Base-by-base conservation (phyloP, 1,139 yeast species). In the Sugiyamaella neomexicana region DNA sequence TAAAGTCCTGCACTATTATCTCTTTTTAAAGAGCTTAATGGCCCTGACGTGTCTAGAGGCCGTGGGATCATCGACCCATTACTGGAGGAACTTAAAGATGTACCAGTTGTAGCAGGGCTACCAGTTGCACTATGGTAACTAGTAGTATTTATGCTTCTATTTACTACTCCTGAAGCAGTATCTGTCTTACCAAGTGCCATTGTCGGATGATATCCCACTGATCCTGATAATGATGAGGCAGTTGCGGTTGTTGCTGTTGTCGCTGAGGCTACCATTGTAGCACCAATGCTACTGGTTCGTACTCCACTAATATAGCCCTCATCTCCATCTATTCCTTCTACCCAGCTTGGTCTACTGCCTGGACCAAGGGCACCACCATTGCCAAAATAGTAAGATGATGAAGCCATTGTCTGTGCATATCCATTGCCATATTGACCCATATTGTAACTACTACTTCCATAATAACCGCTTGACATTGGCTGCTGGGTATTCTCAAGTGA, bases 271-370 rank as follows among this genome's bases (percentile, higher is more conserved):
- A 4, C 15, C 34, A 31, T 31, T 37, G 5, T 34, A 32, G 15
- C 38, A 32, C 27, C 27, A 5, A 4, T 39, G 32, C 20, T 29
- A 12, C 39, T 27, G n/a, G 25, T 42, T 5, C 46, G 36, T 12
- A 25, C 29, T 25, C 20, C 36, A 7, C 6, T 29, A 5, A 38
- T 13, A 38, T 38, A 38, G 9, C 42, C 42, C 5, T 40, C 43
- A 20, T 13, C 31, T 6, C n/a, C 9, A 6, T 45, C 37, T 15
- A 25, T 23, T n/a, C 41, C 48, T 31, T 45, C 48, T 20, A 15
- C 40, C 48, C 48, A 45, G 16, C 48, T 45, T 31, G 40, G 39
- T 34, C 48, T 32, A 23, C 41, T n/a, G 5, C n/a, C 10, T 20
- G 43, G 27, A 2, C 43, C 43, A 10, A 13, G 3, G n/a, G 5